Base-by-base conservation (phyloP, 2,329 filamentous ascomycete species). In the Sporothrix curviconia region DNA sequence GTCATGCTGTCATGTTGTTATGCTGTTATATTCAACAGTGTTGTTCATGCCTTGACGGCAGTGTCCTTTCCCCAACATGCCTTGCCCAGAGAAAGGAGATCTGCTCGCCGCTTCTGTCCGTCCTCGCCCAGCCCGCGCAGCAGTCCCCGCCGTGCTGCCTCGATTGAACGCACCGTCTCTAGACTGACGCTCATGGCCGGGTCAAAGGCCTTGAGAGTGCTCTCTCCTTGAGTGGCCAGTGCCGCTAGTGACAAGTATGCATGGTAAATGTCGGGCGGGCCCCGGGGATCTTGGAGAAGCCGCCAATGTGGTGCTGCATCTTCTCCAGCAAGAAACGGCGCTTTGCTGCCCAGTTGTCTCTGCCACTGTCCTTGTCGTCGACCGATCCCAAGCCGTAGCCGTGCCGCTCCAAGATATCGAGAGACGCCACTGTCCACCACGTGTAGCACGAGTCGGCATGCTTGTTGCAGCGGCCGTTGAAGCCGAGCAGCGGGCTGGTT, bases 361-460 rank as follows among this genome's bases (percentile, higher is more conserved):
- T 69, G 12, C 88, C 82, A 76, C 86, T 61, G 3, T 40, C 47
- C 7, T 40, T 32, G 15, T 3, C 19, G 37, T 14, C 19, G 9
- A 4, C 47, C 3, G 15, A 32, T 15, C 8, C 9, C 7, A 17
- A n/a, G 2, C 59, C 62, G 4, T 69, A 57, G 3, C 50, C 49
- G 25, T 55, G 24, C 2, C 44, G 17, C 17, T 37, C 44, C 14
- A 64, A n/a, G 39, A 79, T 75, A 54, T 68, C 65, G 1, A 83
- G 68, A 1, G 90, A 83, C 2, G 83, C 90, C 4, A 80, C 79
- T 0, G 89, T 90, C 94, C 94, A 99, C 78, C 92, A 99, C 22
- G 84, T 87, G 71, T 99, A 99, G 73, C 94, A 99, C 0, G 94
- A 97, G 72, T 99, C 94, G 9, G 89, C 88, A 49, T 86, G 80